phyloP scores from a whole-genome alignment of 345 rosid species.

The Syzygium grande region DNA sequence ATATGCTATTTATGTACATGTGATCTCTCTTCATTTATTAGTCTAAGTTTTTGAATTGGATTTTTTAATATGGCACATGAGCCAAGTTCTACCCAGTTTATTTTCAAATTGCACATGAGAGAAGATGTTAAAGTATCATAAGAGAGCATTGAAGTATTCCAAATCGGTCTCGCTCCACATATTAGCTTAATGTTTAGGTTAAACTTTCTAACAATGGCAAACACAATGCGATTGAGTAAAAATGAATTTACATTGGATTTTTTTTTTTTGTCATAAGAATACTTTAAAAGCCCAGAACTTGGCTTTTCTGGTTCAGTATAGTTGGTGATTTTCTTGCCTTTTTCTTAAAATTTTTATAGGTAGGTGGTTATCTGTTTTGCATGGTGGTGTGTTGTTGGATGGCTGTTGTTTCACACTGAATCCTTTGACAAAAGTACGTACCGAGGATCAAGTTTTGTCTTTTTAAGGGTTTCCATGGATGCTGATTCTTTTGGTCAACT shows the following conservation, averaged over 20 bases:
- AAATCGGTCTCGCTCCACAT: accelerated
- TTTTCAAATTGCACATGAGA: background rate
- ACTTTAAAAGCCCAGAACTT: background rate
- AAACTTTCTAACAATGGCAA: background rate
- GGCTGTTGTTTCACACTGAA: too few species aligned
- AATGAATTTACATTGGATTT: background rate
- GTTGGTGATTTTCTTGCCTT: background rate
- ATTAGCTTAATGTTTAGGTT: background rate
- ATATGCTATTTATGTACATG: background rate
- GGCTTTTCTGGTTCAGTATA: background rate
- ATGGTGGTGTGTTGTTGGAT: too few species aligned
- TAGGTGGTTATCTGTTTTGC: too few species aligned
- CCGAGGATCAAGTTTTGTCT: too few species aligned
- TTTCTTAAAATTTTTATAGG: background rate
- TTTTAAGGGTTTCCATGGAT: too few species aligned
- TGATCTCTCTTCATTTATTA: too few species aligned
- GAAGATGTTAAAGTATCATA: accelerated
- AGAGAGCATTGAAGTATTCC: accelerated
- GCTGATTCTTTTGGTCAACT: too few species aligned
- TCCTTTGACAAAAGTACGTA: too few species aligned
- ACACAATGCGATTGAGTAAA: background rate
- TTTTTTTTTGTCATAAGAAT: background rate
- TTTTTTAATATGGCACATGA: too few species aligned
- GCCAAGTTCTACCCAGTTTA: background rate
- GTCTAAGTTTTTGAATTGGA: too few species aligned